phyloP scores from a whole-genome alignment of 2,329 filamentous ascomycete genomes.

The Huntiella bhutanensis region DNA sequence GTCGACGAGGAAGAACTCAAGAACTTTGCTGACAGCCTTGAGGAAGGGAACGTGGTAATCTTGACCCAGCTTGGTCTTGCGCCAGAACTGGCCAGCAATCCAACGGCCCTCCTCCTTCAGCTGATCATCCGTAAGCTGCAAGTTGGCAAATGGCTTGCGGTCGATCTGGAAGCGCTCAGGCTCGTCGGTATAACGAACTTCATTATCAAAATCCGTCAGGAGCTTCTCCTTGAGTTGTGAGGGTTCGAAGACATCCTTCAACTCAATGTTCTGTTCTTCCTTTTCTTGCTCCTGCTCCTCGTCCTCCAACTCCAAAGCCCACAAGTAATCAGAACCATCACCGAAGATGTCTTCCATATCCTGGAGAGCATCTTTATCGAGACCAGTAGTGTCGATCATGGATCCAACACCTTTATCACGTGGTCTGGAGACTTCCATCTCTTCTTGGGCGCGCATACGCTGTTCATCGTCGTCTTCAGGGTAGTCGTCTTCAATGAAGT shows the following conservation, averaged over 20 bases:
- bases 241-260: slow-evolving; percentile 96
- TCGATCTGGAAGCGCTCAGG: slow-evolving; percentile 90
- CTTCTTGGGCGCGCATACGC: slow-evolving; percentile 55
- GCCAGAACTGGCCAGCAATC: slow-evolving; percentile 80
- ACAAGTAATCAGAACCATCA: slow-evolving; percentile 87
- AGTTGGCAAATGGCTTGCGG: slow-evolving; percentile 68
- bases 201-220: slow-evolving; percentile 86
- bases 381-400: slow-evolving; percentile 59
- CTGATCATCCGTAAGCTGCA: slow-evolving; percentile 64
- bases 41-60: slow-evolving; percentile 70
- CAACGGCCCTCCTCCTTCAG: slow-evolving; percentile 79
- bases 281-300: slow-evolving; percentile 62
- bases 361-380: slow-evolving; percentile 83
- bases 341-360: slow-evolving; percentile 95
- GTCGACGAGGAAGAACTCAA: slow-evolving; percentile 88
- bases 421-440: slow-evolving; percentile 73
- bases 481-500: slow-evolving; percentile 94
- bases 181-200: slow-evolving; percentile 72
- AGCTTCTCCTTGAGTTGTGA: slow-evolving; percentile 87
- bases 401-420: slow-evolving; percentile 49
- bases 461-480: slow-evolving; percentile 64
- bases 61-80: slow-evolving; percentile 57
- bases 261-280: slow-evolving; percentile 68
- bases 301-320: slow-evolving; percentile 78
- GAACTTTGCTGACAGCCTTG: slow-evolving; percentile 72